Base-by-base conservation (phyloP, 495 filamentous ascomycete species). In the Letharia columbiana region DNA sequence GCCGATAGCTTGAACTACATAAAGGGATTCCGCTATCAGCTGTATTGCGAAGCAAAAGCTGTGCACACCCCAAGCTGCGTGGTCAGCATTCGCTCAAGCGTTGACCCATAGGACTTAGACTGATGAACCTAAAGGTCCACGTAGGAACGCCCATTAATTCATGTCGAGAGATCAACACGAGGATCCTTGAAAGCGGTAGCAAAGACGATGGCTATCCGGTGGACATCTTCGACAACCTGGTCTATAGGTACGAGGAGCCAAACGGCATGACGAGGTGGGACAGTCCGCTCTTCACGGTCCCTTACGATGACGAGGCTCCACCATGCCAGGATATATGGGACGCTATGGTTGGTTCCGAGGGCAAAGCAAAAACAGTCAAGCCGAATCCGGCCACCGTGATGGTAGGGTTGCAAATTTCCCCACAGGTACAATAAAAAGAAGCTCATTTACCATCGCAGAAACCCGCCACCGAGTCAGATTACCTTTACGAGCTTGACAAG, bases 251-350 rank as follows among this genome's bases (percentile, higher is more conserved):
- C 74, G 94, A 98, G 76, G 94, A 98, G 78, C 94, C 94, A 18
- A 96, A 92, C 78, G 87, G 89, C 60, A 93, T 97, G 89, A 89
- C 84, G 20, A 83, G 94, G 58, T 98, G 94, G 94, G 94, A 98
- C 74, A 89, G 87, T 68, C 94, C 94, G 8, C 82, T 97, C 31
- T 98, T 97, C 78, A 93, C 91, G 12, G 86, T 97, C 0, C 84
- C 90, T 15, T 92, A 86, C 80, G 83, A 87, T 17, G 94, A 98
- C 73, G 78, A 82, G 49, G 73, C 77, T n/a, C 87, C 87, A 7
- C 86, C 84, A 23, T 80, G 80, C 59, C 83, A 84, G 35, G 81
- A 83, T 13, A 89, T 98, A 63, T 98, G 93, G 91, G 88, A 91
- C 42, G 86, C 88, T 0, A 75, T 96, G 3, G 80, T 80, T 9